Evolutionary conservation across 352 stramenopile species (phyloP), one percentile per base, ranked within the genome.

Genomic region (Phytophthora rubi): DNA sequence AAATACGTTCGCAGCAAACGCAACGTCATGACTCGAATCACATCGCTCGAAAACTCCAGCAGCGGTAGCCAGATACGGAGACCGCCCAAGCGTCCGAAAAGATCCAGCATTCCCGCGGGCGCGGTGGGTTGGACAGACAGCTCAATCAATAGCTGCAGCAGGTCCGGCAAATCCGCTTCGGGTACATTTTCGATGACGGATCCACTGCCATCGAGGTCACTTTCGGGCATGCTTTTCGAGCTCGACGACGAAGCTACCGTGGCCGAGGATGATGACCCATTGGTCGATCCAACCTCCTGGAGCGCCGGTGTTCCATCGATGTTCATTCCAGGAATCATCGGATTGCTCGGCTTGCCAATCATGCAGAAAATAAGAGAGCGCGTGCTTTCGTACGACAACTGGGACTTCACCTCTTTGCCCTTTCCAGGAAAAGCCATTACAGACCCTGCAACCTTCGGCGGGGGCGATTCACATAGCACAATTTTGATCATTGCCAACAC

Each of bases 351-450:
- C 51, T 95, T 95, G 6, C 88, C 86, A 55, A 95, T 92, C 88
- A 95, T 95, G 62, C 88, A 92, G 59, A 93, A 95, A 21, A 95
- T 92, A 32, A 95, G 71, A 26, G 85, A 86, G 1, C 85, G 78
- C n/a, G 86, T 93, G 58, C 82, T 92, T 64, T 94, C 88, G 42
- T 92, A 95, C 15, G 88, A 95, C 8, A 95, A 53, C 67, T 92
- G 86, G 23, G 84, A 88, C 68, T 92, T 89, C 4, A 83, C 70
- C 47, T 91, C 83, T 30, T 88, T 86, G 5, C 76, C 81, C 44
- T 91, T 91, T 15, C 64, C 59, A 9, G 83, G 75, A 39, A 82
- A 80, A 12, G 77, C 58, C 62, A 91, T 90, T 2, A 90, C 79
- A 2, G 85, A 89, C 0, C 78, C 82, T 48, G 73, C 64, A 18